Evolutionary conservation across 2,329 filamentous ascomycete species (phyloP).

Genomic region (Zymoseptoria pseudotritici): DNA sequence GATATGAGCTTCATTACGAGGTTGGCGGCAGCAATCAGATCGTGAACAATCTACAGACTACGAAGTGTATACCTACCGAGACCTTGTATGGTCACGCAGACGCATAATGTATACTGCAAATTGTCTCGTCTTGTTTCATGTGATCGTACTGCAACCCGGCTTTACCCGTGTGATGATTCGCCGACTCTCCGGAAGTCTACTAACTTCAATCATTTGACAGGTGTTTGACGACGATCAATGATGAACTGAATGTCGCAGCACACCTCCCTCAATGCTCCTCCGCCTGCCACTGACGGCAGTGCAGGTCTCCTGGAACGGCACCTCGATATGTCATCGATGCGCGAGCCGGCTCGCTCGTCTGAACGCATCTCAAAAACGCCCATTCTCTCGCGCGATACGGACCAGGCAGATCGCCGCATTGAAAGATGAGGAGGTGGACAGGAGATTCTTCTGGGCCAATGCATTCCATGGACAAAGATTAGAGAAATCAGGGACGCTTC

Average conservation of each 20-base stretch:
- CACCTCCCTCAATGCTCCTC: slow-evolving; percentile 6
- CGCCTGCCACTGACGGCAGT: slow-evolving; percentile 5
- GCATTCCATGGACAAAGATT: slow-evolving; percentile 14
- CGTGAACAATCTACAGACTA: background rate
- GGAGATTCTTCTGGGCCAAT: slow-evolving; percentile 31
- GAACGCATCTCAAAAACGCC: slow-evolving; percentile 9
- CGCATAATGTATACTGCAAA: background rate
- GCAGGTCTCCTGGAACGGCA: slow-evolving; percentile 4
- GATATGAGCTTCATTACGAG: background rate
- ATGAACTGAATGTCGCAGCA: background rate
- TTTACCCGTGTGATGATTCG: background rate
- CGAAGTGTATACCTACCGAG: no score
- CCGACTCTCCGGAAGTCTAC: background rate
- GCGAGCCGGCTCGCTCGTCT: slow-evolving; percentile 19
- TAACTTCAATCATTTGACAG: background rate
- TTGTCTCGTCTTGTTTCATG: background rate
- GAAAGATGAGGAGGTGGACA: slow-evolving; percentile 23
- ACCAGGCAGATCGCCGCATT: slow-evolving; percentile 18
- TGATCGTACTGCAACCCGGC: background rate
- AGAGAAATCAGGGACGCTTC: slow-evolving; percentile 4
- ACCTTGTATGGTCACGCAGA: no score
- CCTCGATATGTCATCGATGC: slow-evolving; percentile 25
- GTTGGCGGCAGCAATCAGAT: background rate
- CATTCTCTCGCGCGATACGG: slow-evolving; percentile 14
- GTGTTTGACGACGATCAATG: background rate